These are phyloP conservation scores for Metarhizium album DNA, from an alignment of 2,329 filamentous ascomycete genomes.

Conservation along the genomic window DNA sequence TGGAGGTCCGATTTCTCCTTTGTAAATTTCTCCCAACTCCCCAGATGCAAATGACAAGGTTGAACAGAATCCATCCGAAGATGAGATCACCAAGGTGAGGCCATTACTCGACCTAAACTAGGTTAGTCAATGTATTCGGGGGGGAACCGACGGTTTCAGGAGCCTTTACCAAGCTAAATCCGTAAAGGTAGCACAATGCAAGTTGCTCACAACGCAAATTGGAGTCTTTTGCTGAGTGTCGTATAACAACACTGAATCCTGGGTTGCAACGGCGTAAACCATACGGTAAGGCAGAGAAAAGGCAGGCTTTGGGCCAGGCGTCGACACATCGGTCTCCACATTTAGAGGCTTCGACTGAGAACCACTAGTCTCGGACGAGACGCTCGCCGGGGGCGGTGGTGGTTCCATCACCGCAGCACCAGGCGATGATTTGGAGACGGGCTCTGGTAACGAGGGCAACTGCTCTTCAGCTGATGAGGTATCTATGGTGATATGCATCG, in stretches of 20 bases:
- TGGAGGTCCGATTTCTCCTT: constrained; percentile 48
- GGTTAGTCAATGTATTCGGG: constrained; percentile 15
- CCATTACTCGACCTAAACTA: constrained; percentile 38
- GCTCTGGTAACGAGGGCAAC: constrained; percentile 75
- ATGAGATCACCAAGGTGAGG: constrained; percentile 72
- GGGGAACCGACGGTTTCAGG: not conserved
- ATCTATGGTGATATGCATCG: constrained; percentile 88
- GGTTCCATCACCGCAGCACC: constrained; percentile 67
- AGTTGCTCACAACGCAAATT: constrained; percentile 86
- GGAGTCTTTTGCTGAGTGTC: constrained; percentile 96
- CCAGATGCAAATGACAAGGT: constrained; percentile 73
- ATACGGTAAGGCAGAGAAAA: constrained; percentile 88
- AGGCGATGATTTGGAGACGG: constrained; percentile 53
- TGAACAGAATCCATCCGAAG: constrained; percentile 95
- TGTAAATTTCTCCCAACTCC: constrained; percentile 76
- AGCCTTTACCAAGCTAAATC: constrained; percentile 77
- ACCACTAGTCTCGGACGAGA: constrained; percentile 34
- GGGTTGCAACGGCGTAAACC: constrained; percentile 92
- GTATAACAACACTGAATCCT: constrained; percentile 89
- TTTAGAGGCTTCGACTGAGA: constrained; percentile 40
- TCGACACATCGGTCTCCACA: constrained; percentile 34
- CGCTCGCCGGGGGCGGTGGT: constrained; percentile 52
- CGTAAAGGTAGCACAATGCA: constrained; percentile 96
- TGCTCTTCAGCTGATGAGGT: constrained; percentile 80
- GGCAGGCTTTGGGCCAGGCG: constrained; percentile 53